A percentile compares a stretch with the other conserved stretches of the same genome.
Evolutionary conservation across 2,329 filamentous ascomycete genomes (phyloP).

Genomic region (Fusarium sp.): DNA sequence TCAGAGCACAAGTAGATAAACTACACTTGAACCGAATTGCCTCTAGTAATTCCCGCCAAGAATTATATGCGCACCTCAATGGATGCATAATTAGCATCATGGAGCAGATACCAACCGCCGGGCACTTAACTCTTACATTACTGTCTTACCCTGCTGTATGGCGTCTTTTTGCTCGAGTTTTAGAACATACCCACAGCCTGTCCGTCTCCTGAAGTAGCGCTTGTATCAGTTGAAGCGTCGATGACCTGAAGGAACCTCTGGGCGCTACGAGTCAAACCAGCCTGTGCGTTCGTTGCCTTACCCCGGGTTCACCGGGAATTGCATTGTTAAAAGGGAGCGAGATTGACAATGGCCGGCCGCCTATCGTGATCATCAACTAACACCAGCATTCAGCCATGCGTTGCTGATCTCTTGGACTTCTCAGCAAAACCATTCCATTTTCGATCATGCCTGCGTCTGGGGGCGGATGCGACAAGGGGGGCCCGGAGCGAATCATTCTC

Average conservation of each 20-base stretch:
- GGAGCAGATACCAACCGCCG: constrained; percentile 18
- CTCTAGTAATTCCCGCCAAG: constrained; percentile 26
- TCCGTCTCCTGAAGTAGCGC: constrained; percentile 20
- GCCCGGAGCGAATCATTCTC: constrained; percentile 40
- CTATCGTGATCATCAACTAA: constrained; percentile 38
- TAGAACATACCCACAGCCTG: constrained; percentile 6
- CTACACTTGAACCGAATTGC: constrained; percentile 13
- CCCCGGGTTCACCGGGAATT: constrained; percentile 33
- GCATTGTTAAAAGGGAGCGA: constrained; percentile 10
- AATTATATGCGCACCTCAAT: constrained; percentile 12
- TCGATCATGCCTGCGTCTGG: constrained; percentile 36
- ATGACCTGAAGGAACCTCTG: constrained; percentile 23
- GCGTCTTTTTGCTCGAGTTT: constrained; percentile 20
- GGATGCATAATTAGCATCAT: constrained; percentile 2
- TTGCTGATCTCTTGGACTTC: constrained; percentile 29
- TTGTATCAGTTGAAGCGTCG: constrained; percentile 37
- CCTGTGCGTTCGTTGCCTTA: constrained; percentile 30
- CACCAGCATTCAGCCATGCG: constrained; percentile 34
- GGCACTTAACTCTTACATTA: constrained; percentile 23
- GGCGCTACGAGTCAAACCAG: constrained; percentile 26
- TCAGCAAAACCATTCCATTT: constrained; percentile 39
- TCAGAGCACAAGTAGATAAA: neutral
- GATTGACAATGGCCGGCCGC: constrained; percentile 25
- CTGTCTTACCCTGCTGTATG: constrained; percentile 8
- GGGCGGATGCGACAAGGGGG: constrained; percentile 30